These are phyloP conservation scores for Boletus sp. DNA, from an alignment of 1,284 basidiomycete genomes.

Conservation along the genomic window DNA sequence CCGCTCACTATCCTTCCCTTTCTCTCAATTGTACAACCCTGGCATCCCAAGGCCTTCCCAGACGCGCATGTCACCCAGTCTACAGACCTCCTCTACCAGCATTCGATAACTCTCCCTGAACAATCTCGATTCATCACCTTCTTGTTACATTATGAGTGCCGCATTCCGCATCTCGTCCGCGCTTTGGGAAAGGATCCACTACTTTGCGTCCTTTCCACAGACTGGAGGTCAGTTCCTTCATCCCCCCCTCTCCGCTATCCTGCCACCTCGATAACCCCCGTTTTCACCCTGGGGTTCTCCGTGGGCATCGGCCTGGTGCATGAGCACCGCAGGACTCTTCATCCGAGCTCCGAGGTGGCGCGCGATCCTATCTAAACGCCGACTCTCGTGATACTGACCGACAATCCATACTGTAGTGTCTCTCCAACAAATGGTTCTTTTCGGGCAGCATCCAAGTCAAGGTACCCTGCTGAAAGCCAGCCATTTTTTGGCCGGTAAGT, in stretches of 20 bases:
- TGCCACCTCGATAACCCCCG: neutral
- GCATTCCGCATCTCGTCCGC: slow-evolving; percentile 72
- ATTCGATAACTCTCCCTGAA: slow-evolving; percentile 22
- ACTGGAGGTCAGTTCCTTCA: slow-evolving; percentile 80
- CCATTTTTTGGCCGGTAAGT: slow-evolving; percentile 32
- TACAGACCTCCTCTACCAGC: no score
- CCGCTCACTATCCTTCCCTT: neutral
- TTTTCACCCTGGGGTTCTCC: neutral
- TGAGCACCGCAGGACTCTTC: neutral
- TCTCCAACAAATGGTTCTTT: slow-evolving; percentile 35
- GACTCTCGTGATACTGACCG: slow-evolving; percentile 13
- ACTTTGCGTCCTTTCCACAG: slow-evolving; percentile 93
- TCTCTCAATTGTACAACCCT: slow-evolving; percentile 18
- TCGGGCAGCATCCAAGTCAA: slow-evolving; percentile 37
- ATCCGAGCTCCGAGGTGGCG: neutral
- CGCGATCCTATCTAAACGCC: neutral
- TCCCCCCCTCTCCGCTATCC: slow-evolving; percentile 31
- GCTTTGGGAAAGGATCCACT: slow-evolving; percentile 91
- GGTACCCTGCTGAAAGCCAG: slow-evolving; percentile 35
- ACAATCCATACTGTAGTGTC: slow-evolving; percentile 21
- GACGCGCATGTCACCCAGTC: slow-evolving; percentile 31
- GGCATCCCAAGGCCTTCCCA: slow-evolving; percentile 27
- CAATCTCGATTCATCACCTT: slow-evolving; percentile 5
- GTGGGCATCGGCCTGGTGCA: slow-evolving; percentile 6
- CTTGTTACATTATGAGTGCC: slow-evolving; percentile 26